Evolutionary conservation across 192 early-diverging fungal species (phyloP).

Genomic region (Dispira parvispora): DNA sequence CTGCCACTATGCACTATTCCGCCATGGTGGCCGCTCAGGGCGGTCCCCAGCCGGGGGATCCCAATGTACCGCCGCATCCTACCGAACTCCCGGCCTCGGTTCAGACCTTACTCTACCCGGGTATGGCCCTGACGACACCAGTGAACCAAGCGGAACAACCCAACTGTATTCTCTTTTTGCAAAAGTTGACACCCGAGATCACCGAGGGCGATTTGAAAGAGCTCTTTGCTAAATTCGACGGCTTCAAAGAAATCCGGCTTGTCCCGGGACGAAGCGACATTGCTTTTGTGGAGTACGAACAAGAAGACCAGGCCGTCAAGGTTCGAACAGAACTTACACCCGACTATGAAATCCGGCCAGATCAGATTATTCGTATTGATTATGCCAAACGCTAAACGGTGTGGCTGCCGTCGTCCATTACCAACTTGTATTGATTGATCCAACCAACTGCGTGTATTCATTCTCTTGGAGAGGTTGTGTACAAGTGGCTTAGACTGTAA

Average conservation of each 20-base stretch:
- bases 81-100: neutral
- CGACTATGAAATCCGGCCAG: neutral
- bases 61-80: neutral
- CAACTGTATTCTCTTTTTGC: constrained; percentile 89
- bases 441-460: no score
- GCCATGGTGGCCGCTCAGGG: neutral
- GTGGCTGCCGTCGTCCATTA: no score
- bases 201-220: constrained; percentile 39
- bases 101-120: neutral
- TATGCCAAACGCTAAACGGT: constrained; percentile 10
- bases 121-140: constrained; percentile 30
- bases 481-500: no score
- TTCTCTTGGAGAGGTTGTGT: no score
- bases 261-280: constrained; percentile 82
- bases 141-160: constrained; percentile 49
- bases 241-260: constrained; percentile 91
- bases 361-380: neutral
- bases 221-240: constrained; percentile 49
- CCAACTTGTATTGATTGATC: no score
- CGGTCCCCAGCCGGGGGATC: neutral
- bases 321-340: constrained; percentile 33
- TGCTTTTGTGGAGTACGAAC: constrained; percentile 92
- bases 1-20: neutral
- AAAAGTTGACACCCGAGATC: constrained; percentile 62
- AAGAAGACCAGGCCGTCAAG: constrained; percentile 59